phyloP scores from a whole-genome alignment of 75 land plant genomes.

The Pseudotsuga menziesii region DNA sequence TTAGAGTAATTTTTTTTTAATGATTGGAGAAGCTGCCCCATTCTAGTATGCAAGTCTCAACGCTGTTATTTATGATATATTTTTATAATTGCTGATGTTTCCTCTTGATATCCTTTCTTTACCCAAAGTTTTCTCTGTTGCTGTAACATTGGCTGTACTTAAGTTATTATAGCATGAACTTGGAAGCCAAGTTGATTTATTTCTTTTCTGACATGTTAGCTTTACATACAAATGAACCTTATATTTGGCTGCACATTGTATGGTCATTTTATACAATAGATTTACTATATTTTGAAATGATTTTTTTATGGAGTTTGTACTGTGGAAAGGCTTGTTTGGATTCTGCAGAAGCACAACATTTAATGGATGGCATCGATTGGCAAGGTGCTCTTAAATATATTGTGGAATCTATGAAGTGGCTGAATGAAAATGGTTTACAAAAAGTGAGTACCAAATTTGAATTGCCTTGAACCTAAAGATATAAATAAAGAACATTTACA shows the following conservation, averaged over 20 bases:
- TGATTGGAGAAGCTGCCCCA: neutral
- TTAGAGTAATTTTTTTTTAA: neutral
- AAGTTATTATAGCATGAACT: too few species aligned
- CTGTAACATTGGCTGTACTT: too few species aligned
- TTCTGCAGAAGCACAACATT: conserved; percentile 90
- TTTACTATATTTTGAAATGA: neutral
- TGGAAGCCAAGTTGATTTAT: too few species aligned
- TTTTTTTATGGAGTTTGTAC: conserved; percentile 54
- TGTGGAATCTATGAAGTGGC: conserved; percentile 75
- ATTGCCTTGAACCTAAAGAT: neutral
- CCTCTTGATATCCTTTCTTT: too few species aligned
- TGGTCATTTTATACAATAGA: neutral
- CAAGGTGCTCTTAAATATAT: conserved; percentile 87
- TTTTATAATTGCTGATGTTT: too few species aligned
- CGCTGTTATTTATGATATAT: neutral
- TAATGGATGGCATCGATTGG: conserved; percentile 88
- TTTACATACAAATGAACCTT: neutral
- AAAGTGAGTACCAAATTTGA: conserved; percentile 42
- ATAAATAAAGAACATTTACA: neutral
- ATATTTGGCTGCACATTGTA: neutral
- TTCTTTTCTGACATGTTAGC: too few species aligned
- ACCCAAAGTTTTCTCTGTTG: too few species aligned
- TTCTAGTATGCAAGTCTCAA: neutral
- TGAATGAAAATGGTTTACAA: conserved; percentile 71
- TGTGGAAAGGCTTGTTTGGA: conserved; percentile 83